phyloP scores from a whole-genome alignment of 2,329 filamentous ascomycete species.

The Teratosphaeria nubilosa region DNA sequence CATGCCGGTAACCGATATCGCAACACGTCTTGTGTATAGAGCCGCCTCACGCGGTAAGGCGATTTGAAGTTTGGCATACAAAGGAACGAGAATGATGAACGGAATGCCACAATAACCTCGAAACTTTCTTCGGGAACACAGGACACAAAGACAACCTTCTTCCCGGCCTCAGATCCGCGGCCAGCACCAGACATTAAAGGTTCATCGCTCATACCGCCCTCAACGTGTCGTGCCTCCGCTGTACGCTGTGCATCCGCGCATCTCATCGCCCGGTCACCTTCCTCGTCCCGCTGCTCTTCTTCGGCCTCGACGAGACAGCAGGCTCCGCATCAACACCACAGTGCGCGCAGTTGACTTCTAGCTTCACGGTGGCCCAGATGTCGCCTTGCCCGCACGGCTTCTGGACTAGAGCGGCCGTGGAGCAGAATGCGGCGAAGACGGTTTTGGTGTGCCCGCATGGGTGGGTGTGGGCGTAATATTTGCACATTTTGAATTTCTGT shows the following conservation, averaged over 20 bases:
- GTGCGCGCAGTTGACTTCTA: conserved; percentile 23
- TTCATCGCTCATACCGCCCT: background rate
- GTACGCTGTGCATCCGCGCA: background rate
- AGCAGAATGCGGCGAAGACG: conserved; percentile 27
- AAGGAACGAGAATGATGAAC: too few relatives aligned
- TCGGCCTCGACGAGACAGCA: background rate
- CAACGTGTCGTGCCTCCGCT: background rate
- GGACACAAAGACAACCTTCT: too few relatives aligned
- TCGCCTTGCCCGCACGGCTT: conserved; percentile 23
- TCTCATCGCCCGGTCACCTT: background rate
- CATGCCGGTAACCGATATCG: too few relatives aligned
- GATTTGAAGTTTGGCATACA: too few relatives aligned
- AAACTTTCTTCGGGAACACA: too few relatives aligned
- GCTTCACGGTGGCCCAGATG: conserved; percentile 28
- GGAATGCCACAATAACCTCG: too few relatives aligned
- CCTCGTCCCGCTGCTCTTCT: background rate
- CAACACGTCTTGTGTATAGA: too few relatives aligned
- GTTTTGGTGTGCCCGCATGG: conserved; percentile 36
- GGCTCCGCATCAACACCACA: conserved; percentile 10
- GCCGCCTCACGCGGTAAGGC: too few relatives aligned
- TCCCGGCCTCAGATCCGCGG: too few relatives aligned
- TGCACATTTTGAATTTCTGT: conserved; percentile 39
- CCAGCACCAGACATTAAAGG: background rate
- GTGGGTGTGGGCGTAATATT: conserved; percentile 39
- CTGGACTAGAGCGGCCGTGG: conserved; percentile 23